Conservation (phyloP, 2,329 filamentous ascomycete species). For the Pyrenochaeta sp. region DNA sequence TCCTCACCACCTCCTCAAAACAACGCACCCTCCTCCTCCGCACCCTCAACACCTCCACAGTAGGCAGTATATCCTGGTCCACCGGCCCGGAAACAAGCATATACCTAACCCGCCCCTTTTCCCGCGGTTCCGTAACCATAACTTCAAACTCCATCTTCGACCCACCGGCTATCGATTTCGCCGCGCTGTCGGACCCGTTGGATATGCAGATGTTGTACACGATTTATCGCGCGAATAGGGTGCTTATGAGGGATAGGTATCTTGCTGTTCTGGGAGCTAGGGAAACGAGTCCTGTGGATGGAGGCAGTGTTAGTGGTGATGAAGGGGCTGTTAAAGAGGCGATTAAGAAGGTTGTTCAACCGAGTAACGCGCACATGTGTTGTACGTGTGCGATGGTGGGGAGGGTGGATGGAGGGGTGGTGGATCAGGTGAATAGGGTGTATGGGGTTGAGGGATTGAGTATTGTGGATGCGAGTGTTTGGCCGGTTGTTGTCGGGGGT, state of each 20-base stretch:
- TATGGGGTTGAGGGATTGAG: conserved; percentile 29
- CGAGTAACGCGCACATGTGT: conserved; percentile 30
- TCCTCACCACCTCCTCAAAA: conserved; percentile 36
- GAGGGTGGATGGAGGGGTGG: conserved; percentile 26
- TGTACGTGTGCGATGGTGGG: conserved; percentile 34
- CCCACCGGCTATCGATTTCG: conserved; percentile 40
- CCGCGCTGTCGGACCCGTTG: conserved; percentile 35
- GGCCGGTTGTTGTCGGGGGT: conserved; percentile 24
- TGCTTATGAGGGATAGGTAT: conserved; percentile 43
- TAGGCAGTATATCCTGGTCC: conserved; percentile 38
- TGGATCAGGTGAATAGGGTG: conserved; percentile 25
- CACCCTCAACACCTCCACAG: conserved; percentile 21
- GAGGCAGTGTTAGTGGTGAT: neutral
- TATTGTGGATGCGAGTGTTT: conserved; percentile 37
- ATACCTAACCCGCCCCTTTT: conserved; percentile 45
- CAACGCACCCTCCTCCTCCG: conserved; percentile 33
- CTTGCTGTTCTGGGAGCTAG: conserved; percentile 34
- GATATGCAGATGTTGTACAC: conserved; percentile 44
- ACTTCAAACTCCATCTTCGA: conserved; percentile 36
- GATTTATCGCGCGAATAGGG: conserved; percentile 43
- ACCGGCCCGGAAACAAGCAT: conserved; percentile 31
- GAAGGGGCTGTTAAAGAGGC: conserved; percentile 12
- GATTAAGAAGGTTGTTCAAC: conserved; percentile 13
- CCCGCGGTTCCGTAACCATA: conserved; percentile 45
- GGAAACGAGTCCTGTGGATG: conserved; percentile 36